A percentile compares a stretch with the other conserved stretches of the same genome.
These are phyloP conservation scores for Scleroderma bovista DNA, from an alignment of 768 basidiomycete species.

Conservation along the genomic window DNA sequence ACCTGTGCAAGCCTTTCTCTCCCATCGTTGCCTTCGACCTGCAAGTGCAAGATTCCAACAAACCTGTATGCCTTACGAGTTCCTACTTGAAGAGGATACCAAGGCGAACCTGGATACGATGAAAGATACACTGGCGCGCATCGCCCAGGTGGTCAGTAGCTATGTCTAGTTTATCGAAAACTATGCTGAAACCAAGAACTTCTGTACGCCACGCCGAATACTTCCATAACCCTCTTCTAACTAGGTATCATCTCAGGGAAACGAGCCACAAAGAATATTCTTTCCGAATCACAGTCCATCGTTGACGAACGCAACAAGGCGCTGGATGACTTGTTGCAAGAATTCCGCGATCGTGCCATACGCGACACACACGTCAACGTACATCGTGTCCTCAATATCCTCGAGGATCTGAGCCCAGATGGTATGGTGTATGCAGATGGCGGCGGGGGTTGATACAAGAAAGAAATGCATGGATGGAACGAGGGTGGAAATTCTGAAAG, in stretches of 20 bases:
- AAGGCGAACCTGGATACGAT: neutral
- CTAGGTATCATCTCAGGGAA: neutral
- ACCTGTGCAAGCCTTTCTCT: too few relatives aligned
- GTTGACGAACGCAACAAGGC: neutral
- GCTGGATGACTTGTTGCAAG: neutral
- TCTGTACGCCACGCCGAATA: neutral
- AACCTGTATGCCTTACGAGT: too few relatives aligned
- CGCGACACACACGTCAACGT: neutral
- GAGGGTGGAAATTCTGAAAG: too few relatives aligned
- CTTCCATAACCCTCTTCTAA: neutral
- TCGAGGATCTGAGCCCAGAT: neutral
- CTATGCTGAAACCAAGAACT: neutral
- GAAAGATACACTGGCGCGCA: neutral
- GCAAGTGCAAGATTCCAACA: too few relatives aligned
- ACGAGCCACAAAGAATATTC: neutral
- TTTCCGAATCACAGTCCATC: neutral
- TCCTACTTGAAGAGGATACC: neutral
- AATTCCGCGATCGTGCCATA: neutral
- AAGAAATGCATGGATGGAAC: neutral
- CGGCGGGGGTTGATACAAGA: neutral
- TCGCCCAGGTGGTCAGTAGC: constrained; percentile 18
- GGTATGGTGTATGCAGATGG: neutral
- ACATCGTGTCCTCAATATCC: neutral
- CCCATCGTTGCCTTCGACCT: too few relatives aligned
- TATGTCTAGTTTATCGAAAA: constrained; percentile 5